phyloP scores from a whole-genome alignment of 2,329 filamentous ascomycete genomes.

The Diaporthe velutina region DNA sequence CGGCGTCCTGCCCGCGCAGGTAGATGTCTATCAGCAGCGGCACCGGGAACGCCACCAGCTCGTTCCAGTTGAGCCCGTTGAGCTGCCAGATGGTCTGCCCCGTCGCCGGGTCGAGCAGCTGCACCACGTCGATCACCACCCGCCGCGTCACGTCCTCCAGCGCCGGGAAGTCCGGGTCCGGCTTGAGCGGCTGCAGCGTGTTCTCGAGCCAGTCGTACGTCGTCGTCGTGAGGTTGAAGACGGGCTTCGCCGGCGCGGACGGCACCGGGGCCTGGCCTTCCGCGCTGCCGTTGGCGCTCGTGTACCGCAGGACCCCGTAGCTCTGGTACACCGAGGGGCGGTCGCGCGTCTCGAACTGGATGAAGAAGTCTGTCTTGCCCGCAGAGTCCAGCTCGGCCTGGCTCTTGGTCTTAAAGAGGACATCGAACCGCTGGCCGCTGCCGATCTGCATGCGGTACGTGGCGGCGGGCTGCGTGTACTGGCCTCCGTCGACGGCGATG shows the following conservation, averaged over 20 bases:
- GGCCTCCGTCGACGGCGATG: slow-evolving; percentile 71
- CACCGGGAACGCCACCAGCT: slow-evolving; percentile 42
- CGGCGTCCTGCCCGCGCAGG: slow-evolving; percentile 56
- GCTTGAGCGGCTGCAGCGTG: slow-evolving; percentile 54
- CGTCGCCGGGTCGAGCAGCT: slow-evolving; percentile 49
- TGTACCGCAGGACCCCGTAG: slow-evolving; percentile 64
- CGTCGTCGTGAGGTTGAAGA: slow-evolving; percentile 51
- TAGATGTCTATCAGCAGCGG: slow-evolving; percentile 69
- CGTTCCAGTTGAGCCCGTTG: slow-evolving; percentile 61
- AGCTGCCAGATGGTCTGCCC: slow-evolving; percentile 54
- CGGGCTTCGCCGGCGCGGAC: slow-evolving; percentile 46
- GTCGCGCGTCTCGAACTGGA: slow-evolving; percentile 63
- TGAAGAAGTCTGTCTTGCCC: slow-evolving; percentile 53
- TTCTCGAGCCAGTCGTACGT: slow-evolving; percentile 60
- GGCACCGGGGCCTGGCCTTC: slow-evolving; percentile 36
- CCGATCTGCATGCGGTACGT: slow-evolving; percentile 67
- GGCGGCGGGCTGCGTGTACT: slow-evolving; percentile 62
- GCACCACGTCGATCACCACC: slow-evolving; percentile 59
- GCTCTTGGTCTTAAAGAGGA: slow-evolving; percentile 66
- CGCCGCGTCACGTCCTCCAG: slow-evolving; percentile 63
- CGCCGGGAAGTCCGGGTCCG: slow-evolving; percentile 51
- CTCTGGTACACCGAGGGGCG: slow-evolving; percentile 58
- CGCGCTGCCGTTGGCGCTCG: slow-evolving; percentile 37
- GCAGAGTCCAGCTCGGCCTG: slow-evolving; percentile 54
- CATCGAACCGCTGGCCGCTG: slow-evolving; percentile 72